Evolutionary conservation across 352 stramenopile species (phyloP), one percentile per base, ranked within the genome.

Genomic region (Globisporangium spiculum): DNA sequence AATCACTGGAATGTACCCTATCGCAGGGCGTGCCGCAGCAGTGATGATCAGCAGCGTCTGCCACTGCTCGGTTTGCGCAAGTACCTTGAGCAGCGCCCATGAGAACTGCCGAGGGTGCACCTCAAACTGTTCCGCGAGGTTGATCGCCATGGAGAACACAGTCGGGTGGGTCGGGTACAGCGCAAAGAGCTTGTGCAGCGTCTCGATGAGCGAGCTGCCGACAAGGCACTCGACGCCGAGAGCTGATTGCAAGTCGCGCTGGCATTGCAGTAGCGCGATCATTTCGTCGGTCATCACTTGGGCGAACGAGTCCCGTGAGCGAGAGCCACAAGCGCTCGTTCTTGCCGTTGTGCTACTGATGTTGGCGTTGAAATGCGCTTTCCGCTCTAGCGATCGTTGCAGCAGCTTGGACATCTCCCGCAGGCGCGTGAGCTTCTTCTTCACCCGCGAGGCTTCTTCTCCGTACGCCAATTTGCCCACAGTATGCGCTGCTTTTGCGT

Each of bases 51-150:
- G 41, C 36, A 91, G 53, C 36, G 70, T 73, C 56, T 79, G 70
- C 76, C 79, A 91, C 65, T 89, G 83, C 55, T 80, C 66, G 10
- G 67, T 88, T 50, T 78, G 71, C 2, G 71, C 63, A 1, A 89
- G 65, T 6, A 84, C 73, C 20, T 74, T 74, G 50, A 89, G 64
- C 26, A 89, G 38, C 24, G 72, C 76, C 72, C 75, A 88, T 75
- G 79, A 89, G 60, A 90, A 85, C 68, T 89, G 81, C 22, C 71
- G 74, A 34, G 83, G 81, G 26, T 76, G 75, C 18, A 91, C 64
- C 8, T 64, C 59, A 44, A 82, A 84, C 30, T 83, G 70, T 54
- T 83, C 73, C 8, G 73, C 81, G 61, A 82, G 63, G n/a, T 75
- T 62, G 0, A 86, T 74, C 18, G 79, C 73, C 1, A 73, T 52